Conservation (phyloP, 257 asterid genomes). For the Euphrasia confusa region DNA sequence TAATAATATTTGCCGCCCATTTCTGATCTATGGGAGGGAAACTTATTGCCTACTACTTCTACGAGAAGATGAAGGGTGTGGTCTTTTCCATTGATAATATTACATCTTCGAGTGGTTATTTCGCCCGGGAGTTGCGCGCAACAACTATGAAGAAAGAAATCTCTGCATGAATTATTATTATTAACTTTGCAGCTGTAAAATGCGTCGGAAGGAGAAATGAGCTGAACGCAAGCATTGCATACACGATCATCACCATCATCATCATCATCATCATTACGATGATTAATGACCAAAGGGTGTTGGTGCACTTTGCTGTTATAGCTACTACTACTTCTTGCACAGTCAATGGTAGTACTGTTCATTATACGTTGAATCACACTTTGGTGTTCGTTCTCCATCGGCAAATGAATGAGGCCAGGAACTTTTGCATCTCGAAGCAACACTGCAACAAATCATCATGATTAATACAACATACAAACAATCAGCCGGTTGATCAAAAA, state of each 20-base stretch:
- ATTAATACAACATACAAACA: too few relatives aligned
- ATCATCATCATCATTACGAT: background rate
- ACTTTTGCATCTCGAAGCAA: conserved; percentile 10
- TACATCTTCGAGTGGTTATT: background rate
- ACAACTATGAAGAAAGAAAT: background rate
- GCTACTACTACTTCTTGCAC: background rate
- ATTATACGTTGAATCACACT: background rate
- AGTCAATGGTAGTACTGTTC: background rate
- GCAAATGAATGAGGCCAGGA: conserved; percentile 11
- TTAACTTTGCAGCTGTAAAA: background rate
- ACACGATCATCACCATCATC: background rate
- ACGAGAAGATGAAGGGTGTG: background rate
- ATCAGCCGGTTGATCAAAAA: too few relatives aligned
- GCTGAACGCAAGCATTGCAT: background rate
- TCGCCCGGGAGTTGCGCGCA: background rate
- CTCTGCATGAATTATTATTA: background rate
- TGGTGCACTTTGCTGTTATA: background rate
- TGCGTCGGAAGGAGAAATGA: background rate
- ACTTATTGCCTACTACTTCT: too few relatives aligned
- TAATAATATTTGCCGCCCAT: too few relatives aligned
- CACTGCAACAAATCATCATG: background rate
- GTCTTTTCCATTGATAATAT: background rate
- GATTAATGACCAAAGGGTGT: background rate
- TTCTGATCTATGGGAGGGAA: too few relatives aligned
- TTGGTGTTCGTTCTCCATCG: conserved; percentile 7